Evolutionary conservation across 73 alveolate species (phyloP), one percentile per base, ranked within the genome.

Genomic region (Symbiodinium natans): DNA sequence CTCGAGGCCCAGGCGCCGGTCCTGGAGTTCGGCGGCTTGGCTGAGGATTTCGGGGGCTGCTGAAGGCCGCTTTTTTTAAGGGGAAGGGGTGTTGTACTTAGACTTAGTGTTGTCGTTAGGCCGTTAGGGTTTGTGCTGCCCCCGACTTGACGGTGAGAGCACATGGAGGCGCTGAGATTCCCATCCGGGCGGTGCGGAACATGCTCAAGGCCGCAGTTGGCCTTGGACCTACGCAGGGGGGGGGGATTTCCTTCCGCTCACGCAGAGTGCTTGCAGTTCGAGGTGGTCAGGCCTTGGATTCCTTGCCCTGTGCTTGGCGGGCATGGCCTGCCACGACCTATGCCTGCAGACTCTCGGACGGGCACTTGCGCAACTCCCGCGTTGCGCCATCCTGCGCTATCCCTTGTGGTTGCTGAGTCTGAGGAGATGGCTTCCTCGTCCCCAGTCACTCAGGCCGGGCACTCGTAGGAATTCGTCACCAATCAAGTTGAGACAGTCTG

Each of bases 251-350:
- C n/a, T n/a, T n/a, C n/a, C 63, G 17, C 63, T 10, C 63, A 48
- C 63, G 17, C 63, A 48, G 23, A 48, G 23, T n/a, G n/a, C n/a
- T 33, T 27, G 11, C 23, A 8, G 0, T 29, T 2, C 5, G 41
- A 86, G 94, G 94, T 23, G 95, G 95, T 10, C 31, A 59, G 43
- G 43, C 95, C 46, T 36, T 88, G 59, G 95, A 88, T 31, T 36
- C 86, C 46, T 42, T 88, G 74, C 73, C 86, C 19, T 88, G 95
- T 34, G 86, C 74, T 73, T 88, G 95, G 95, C 85, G 95, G 38
- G 56, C 95, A 31, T 88, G 95, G 95, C 95, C 95, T 11, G 95
- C 95, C 86, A 88, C 95, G 21, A 88, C 95, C 86, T 88, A 63
- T 88, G 95, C 95, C 13, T 88, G 95, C 74, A 56, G 94, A 1